Evolutionary conservation across 1,284 basidiomycete species (phyloP).

Genomic region (Volvariella surrecta): DNA sequence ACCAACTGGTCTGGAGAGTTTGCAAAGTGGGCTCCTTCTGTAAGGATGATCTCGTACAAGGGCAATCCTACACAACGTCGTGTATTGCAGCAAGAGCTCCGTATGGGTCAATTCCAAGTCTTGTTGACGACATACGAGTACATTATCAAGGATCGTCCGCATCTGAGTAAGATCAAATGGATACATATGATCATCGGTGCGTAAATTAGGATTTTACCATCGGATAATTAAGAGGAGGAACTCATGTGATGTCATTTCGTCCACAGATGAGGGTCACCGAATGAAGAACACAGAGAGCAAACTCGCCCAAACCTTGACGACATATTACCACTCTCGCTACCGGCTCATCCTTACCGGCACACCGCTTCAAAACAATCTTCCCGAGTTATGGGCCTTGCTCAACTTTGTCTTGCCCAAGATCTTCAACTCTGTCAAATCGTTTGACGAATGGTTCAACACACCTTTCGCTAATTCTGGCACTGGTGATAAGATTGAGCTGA

Average conservation of each 20-base stretch:
- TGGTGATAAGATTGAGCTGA: conserved; percentile 96
- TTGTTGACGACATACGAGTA: conserved; percentile 98
- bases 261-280: conserved; percentile 90
- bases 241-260: conserved; percentile 6
- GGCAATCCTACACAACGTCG: conserved; percentile 84
- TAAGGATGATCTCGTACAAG: conserved; percentile 87
- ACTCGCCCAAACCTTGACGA: conserved; percentile 87
- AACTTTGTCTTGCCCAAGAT: conserved; percentile 98
- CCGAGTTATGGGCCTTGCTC: conserved; percentile 95
- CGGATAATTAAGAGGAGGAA: neutral
- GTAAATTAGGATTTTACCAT: conserved; percentile 15
- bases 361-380: conserved; percentile 97
- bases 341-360: conserved; percentile 97
- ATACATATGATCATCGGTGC: conserved; percentile 94
- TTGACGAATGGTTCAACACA: conserved; percentile 99
- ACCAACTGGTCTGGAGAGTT: conserved; percentile 99
- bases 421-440: conserved; percentile 99
- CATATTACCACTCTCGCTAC: conserved; percentile 89
- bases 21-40: conserved; percentile 90
- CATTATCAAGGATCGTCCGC: conserved; percentile 94
- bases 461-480: conserved; percentile 97
- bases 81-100: conserved; percentile 65
- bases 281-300: conserved; percentile 99
- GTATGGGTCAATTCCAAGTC: conserved; percentile 87
- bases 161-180: conserved; percentile 93